Percentiles rank a stretch among this genome's conserved stretches.
Evolutionary conservation across 2,329 filamentous ascomycete species (phyloP).

Genomic region (Apiospora kogelbergensis): DNA sequence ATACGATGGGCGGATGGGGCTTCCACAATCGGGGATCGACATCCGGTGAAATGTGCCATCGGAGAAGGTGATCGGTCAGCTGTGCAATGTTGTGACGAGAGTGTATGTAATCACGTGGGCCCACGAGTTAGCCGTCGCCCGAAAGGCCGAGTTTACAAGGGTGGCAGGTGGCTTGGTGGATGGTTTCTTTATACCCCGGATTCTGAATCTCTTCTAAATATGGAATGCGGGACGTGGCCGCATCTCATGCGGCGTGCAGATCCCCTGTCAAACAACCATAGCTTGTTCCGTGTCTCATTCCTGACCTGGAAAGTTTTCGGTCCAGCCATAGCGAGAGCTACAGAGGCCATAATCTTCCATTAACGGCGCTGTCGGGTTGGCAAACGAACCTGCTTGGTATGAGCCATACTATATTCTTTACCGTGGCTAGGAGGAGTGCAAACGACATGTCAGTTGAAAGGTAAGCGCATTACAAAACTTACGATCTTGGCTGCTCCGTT

Average conservation of each 20-base stretch:
- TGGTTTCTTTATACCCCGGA: slow-evolving; percentile 4
- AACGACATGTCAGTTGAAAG: background rate
- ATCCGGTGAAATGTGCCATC: background rate
- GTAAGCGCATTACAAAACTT: background rate
- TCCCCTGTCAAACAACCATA: background rate
- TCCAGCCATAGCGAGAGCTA: background rate
- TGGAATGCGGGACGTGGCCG: slow-evolving; percentile 2
- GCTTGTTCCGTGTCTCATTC: background rate
- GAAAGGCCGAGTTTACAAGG: background rate
- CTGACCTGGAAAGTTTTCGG: background rate
- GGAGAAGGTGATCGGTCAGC: background rate
- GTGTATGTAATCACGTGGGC: background rate
- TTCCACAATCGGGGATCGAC: background rate
- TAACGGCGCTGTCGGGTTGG: background rate
- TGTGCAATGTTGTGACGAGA: background rate
- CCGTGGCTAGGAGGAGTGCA: background rate
- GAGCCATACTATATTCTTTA: background rate
- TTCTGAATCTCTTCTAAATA: slow-evolving; percentile 4
- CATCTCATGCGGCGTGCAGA: background rate
- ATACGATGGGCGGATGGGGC: background rate
- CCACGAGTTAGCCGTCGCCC: background rate
- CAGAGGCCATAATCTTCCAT: background rate
- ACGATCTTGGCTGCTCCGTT: background rate
- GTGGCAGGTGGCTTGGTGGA: background rate
- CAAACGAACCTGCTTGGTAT: background rate